Evolutionary conservation across 257 asterid genomes (phyloP).

Genomic region (Gynochthodes officinalis): DNA sequence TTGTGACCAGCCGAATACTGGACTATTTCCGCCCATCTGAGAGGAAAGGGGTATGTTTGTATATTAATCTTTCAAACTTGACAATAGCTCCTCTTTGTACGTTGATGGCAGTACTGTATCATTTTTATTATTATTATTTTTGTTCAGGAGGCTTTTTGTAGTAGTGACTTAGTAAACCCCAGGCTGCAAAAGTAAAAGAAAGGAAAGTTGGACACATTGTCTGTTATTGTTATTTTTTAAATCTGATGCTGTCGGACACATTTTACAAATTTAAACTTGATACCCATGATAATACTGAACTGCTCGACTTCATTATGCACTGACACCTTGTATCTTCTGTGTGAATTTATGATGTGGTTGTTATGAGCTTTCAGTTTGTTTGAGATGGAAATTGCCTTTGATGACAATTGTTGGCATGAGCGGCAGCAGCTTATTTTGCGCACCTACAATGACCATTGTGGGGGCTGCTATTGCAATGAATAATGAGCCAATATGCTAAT

Average conservation of each 20-base stretch:
- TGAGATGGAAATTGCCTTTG: constrained; percentile 5
- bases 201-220: neutral
- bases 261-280: neutral
- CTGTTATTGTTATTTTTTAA: neutral
- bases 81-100: neutral
- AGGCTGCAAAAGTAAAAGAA: no score
- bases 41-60: constrained; percentile 72
- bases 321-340: neutral
- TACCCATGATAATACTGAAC: neutral
- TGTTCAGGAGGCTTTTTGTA: no score
- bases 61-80: neutral
- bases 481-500: constrained; percentile 22
- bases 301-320: no score
- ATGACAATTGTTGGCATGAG: constrained; percentile 9
- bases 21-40: constrained; percentile 85
- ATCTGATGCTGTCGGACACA: no score
- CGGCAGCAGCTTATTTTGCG: constrained; percentile 10
- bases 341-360: neutral
- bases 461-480: constrained; percentile 11
- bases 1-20: constrained; percentile 79
- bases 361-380: neutral
- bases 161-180: no score
- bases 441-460: constrained; percentile 9
- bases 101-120: neutral
- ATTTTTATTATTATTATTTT: neutral